Evolutionary conservation across 2,329 filamentous ascomycete genomes (phyloP).

Genomic region (Aurifilum marmelostoma): DNA sequence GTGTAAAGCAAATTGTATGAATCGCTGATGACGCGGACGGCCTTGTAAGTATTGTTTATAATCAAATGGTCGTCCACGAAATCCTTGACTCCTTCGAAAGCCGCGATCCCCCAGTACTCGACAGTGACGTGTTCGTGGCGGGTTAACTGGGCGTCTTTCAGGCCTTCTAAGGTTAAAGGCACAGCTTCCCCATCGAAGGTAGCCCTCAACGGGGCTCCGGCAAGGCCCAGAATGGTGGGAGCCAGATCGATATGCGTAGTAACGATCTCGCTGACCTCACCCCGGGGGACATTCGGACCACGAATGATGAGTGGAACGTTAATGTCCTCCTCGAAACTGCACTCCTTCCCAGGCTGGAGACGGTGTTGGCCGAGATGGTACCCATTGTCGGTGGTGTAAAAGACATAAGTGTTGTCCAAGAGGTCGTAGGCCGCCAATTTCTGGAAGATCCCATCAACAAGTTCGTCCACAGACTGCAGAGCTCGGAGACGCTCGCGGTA

Average conservation of each 20-base stretch:
- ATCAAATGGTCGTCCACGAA: conserved; percentile 16
- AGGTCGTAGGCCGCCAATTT: conserved; percentile 54
- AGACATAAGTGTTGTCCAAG: conserved; percentile 62
- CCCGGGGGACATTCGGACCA: conserved; percentile 56
- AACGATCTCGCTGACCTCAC: conserved; percentile 47
- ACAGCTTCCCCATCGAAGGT: conserved; percentile 63
- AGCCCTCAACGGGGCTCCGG: conserved; percentile 43
- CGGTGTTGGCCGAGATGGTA: conserved; percentile 64
- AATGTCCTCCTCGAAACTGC: conserved; percentile 62
- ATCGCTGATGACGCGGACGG: conserved; percentile 51
- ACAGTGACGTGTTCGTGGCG: conserved; percentile 53
- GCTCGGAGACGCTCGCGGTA: conserved; percentile 55
- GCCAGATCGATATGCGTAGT: conserved; percentile 67
- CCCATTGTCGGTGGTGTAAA: conserved; percentile 63
- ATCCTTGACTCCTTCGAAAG: conserved; percentile 36
- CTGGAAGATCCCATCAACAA: conserved; percentile 51
- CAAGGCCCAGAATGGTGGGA: conserved; percentile 58
- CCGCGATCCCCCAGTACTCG: conserved; percentile 48
- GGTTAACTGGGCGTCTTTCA: conserved; percentile 24
- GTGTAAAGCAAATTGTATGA: conserved; percentile 63
- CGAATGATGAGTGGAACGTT: conserved; percentile 62
- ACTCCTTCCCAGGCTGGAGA: conserved; percentile 59
- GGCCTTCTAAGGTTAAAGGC: conserved; percentile 29
- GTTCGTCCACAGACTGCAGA: conserved; percentile 59
- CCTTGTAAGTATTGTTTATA: conserved; percentile 53